phyloP scores from a whole-genome alignment of 306 rosid genomes.

The Casuarina cunninghamiana region DNA sequence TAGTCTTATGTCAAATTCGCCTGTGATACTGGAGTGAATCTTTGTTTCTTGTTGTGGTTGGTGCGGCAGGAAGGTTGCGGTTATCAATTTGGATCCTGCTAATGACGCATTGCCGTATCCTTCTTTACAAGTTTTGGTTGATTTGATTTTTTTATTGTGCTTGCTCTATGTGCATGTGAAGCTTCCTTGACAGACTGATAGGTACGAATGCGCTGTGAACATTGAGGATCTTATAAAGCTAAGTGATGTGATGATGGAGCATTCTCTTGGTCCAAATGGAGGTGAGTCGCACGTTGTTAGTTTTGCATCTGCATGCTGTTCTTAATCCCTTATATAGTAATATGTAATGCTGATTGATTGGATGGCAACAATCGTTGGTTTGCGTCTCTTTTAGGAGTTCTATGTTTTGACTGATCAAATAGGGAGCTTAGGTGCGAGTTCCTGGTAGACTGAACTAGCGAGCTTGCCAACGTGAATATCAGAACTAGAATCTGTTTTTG shows the following conservation, averaged over 20 bases:
- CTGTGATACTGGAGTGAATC: neutral
- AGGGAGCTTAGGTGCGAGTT: neutral
- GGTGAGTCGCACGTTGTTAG: conserved; percentile 40
- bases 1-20: neutral
- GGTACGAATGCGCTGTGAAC: conserved; percentile 83
- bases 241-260: conserved; percentile 82
- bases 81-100: conserved; percentile 93
- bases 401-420: neutral
- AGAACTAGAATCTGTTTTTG: neutral
- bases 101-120: conserved; percentile 94
- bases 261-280: conserved; percentile 93
- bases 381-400: neutral
- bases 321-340: neutral
- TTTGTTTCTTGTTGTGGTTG: conserved; percentile 14
- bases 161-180: conserved; percentile 17
- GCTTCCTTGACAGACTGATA: conserved; percentile 43
- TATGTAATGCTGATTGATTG: neutral
- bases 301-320: neutral
- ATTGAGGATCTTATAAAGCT: conserved; percentile 79
- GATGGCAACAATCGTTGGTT: neutral
- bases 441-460: neutral
- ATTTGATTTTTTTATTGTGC: conserved; percentile 11
- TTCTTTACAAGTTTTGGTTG: conserved; percentile 3
- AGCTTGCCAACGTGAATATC: neutral
- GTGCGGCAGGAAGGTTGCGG: conserved; percentile 80